phyloP scores from a whole-genome alignment of 1,139 yeast species.

The Protomyces macrosporus region DNA sequence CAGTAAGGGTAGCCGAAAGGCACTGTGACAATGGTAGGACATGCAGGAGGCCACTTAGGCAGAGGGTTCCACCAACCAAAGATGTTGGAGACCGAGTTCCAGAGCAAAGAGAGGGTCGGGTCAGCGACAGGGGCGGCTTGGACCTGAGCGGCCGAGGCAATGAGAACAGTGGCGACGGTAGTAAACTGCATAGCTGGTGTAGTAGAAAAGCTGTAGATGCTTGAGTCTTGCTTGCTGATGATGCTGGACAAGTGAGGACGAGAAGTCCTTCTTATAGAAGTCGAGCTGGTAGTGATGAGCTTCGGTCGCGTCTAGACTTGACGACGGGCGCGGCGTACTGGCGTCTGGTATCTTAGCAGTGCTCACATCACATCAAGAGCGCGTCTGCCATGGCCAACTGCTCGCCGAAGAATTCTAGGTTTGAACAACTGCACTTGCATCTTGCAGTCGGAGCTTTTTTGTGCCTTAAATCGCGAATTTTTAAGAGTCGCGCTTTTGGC shows the following conservation, averaged over 20 bases:
- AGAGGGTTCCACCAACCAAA: not conserved
- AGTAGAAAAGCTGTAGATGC: not conserved
- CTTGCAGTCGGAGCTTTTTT: no score
- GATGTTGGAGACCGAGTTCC: not conserved
- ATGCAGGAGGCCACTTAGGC: not conserved
- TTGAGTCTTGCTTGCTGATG: not conserved
- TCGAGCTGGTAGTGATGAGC: not conserved
- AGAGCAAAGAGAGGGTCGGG: not conserved
- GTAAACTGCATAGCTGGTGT: not conserved
- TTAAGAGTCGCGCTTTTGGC: no score
- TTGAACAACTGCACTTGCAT: no score
- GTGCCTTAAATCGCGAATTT: no score
- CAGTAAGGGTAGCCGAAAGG: not conserved
- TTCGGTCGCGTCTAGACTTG: no score
- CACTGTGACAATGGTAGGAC: not conserved
- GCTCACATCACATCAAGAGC: no score
- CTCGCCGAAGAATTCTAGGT: no score
- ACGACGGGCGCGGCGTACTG: no score
- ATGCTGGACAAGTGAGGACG: not conserved
- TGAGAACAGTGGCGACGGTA: not conserved
- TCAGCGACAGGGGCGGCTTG: not conserved
- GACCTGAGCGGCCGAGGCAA: not conserved
- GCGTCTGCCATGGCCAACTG: no score
- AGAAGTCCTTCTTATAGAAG: not conserved
- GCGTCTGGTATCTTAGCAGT: no score